Base-by-base conservation (phyloP, 495 filamentous ascomycete genomes). In the Oidiodendron maius region DNA sequence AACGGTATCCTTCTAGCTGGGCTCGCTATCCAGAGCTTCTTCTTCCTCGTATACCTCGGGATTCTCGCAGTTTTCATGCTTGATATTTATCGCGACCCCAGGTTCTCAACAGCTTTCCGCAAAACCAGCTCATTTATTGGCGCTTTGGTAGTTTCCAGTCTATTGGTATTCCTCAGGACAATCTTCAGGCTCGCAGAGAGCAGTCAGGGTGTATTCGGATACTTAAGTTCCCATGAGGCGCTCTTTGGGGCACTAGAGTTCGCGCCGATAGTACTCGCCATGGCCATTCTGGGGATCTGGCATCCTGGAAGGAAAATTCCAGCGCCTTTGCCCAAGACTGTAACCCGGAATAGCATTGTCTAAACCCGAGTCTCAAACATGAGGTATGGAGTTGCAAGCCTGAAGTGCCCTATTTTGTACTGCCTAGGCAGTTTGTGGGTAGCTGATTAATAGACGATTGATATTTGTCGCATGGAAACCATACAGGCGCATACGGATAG, bases 151-250 rank as follows among this genome's bases (percentile, higher is more conserved):
- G 41, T 61, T 4, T 66, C 70, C 12, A 70, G 70, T 2, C 21
- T 78, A 21, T 59, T 78, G 50, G 59, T 81, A 1, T 78, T 74
- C 58, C 43, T 80, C 49, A 55, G 77, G 17, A 79, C 73, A 2
- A 61, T 61, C 22, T 80, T 80, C 47, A 51, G 60, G n/a, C n/a
- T 81, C 35, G 74, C 73, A 5, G 76, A 80, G 62, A 78, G 74
- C 1, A 66, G 71, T 0, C 56, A 78, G 56, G 75, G 77, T 0
- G 53, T 80, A 0, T 57, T 57, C 34, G 63, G 68, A n/a, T 59
- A 65, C 23, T 52, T 59, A 8, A 26, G 41, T 30, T n/a, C 40
- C 23, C 48, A 55, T 47, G 57, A 60, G 55, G 36, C 11, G 4
- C 58, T 41, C 24, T 51, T 52, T 25, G 37, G 18, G 20, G 34